Percentiles rank a stretch among this genome's conserved stretches.
Conservation (phyloP, 805 yeast genomes). For the Ogataea ganodermae region DNA sequence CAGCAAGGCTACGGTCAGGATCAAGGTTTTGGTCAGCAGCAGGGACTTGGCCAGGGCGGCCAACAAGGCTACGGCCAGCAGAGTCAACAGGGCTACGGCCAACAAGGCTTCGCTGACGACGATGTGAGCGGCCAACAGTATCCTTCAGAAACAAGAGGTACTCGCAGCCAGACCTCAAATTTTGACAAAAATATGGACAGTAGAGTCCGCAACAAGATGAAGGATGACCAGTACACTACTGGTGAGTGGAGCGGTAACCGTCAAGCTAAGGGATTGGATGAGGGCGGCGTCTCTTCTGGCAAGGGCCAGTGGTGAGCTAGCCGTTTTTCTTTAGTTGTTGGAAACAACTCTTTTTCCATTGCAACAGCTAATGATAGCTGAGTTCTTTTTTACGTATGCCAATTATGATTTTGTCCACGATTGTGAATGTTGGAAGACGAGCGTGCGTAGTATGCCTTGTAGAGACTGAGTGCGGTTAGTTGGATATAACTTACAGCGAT, state of each 20-base stretch:
- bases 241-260: conserved; percentile 14
- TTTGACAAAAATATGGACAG: conserved; percentile 15
- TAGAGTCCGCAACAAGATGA: conserved; percentile 18
- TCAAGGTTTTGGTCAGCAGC: neutral
- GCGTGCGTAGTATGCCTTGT: too few relatives aligned
- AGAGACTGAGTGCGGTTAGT: too few relatives aligned
- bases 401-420: too few relatives aligned
- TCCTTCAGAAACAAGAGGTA: neutral
- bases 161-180: neutral
- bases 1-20: conserved; percentile 1
- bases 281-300: conserved; percentile 9
- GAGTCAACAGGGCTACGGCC: neutral
- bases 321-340: too few relatives aligned
- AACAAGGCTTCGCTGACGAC: neutral
- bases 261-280: conserved; percentile 14
- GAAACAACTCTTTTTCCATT: too few relatives aligned
- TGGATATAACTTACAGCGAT: too few relatives aligned
- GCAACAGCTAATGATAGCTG: too few relatives aligned
- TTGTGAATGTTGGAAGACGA: too few relatives aligned
- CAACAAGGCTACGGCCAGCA: conserved; percentile 1
- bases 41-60: neutral
- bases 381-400: too few relatives aligned
- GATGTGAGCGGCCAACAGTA: conserved; percentile 5
- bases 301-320: conserved; percentile 12
- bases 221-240: conserved; percentile 11